A percentile compares a stretch with the other conserved stretches of the same genome.
phyloP scores from a whole-genome alignment of 2,329 filamentous ascomycete species.

The Botrytis deweyae region DNA sequence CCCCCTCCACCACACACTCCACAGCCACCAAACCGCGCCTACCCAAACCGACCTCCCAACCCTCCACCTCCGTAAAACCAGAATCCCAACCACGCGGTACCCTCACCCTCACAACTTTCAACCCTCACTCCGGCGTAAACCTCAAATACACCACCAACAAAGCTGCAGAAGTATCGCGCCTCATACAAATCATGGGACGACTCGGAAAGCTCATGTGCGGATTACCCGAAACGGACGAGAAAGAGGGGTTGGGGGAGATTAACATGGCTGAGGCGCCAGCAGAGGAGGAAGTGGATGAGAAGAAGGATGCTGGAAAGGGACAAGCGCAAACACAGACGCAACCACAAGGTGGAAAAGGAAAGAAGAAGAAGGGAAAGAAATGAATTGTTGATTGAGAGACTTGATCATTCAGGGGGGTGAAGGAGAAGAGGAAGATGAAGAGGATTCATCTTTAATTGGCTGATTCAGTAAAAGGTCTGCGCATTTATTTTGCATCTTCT shows the following conservation, averaged over 20 bases:
- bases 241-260: conserved; percentile 33
- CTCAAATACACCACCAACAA: conserved; percentile 93
- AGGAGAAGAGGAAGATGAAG: not conserved
- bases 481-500: not conserved
- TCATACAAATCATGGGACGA: conserved; percentile 73
- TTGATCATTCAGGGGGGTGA: not conserved
- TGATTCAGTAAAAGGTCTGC: not conserved
- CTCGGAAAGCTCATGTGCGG: conserved; percentile 68
- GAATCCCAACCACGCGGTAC: conserved; percentile 54
- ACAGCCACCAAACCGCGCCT: conserved; percentile 31
- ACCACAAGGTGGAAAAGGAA: conserved; percentile 52
- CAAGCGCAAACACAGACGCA: conserved; percentile 40
- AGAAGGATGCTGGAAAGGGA: conserved; percentile 37
- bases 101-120: conserved; percentile 86
- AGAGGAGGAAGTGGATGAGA: conserved; percentile 42
- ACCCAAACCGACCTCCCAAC: conserved; percentile 38
- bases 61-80: conserved; percentile 44
- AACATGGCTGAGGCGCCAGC: conserved; percentile 44
- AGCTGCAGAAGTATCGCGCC: conserved; percentile 80
- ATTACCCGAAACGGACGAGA: conserved; percentile 43
- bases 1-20: conserved; percentile 26
- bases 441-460: not conserved
- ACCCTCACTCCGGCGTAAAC: conserved; percentile 75
- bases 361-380: conserved; percentile 72
- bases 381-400: conserved; percentile 41